phyloP scores from a whole-genome alignment of 108 stramenopile species.

The Nitzschia palea region DNA sequence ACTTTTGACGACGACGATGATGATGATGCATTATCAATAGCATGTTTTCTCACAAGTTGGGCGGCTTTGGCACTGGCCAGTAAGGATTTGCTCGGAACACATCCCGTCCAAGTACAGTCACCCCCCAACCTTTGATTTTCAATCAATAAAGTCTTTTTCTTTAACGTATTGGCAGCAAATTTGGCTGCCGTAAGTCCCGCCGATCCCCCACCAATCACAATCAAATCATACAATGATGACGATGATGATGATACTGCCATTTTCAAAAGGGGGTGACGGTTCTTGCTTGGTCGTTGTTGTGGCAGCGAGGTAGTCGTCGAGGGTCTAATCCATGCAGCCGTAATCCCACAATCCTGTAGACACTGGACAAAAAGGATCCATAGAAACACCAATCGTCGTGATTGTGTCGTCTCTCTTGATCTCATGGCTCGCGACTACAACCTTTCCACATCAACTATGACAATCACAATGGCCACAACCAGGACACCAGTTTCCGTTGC shows the following conservation, averaged over 20 bases:
- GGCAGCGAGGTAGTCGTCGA: no score
- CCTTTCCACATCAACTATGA: no score
- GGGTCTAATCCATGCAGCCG: no score
- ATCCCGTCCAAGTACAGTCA: conserved; percentile 88
- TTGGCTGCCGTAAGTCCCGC: conserved; percentile 84
- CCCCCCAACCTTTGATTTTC: conserved; percentile 77
- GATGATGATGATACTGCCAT: not conserved
- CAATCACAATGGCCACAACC: no score
- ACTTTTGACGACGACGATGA: not conserved
- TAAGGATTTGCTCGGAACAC: conserved; percentile 85
- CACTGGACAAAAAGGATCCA: no score
- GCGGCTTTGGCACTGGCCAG: conserved; percentile 63
- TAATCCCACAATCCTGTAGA: no score
- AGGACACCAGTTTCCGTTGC: no score
- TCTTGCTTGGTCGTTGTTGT: no score
- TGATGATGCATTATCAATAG: conserved; percentile 17
- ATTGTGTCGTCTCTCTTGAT: no score
- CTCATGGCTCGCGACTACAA: no score
- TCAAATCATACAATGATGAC: conserved; percentile 57
- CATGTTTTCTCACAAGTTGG: conserved; percentile 30
- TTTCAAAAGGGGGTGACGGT: no score
- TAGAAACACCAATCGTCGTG: no score
- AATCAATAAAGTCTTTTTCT: conserved; percentile 61
- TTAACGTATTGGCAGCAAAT: conserved; percentile 62
- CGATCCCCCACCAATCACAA: conserved; percentile 76